Base-by-base conservation (phyloP, 1,284 basidiomycete genomes). In the Phylloporus sp. region DNA sequence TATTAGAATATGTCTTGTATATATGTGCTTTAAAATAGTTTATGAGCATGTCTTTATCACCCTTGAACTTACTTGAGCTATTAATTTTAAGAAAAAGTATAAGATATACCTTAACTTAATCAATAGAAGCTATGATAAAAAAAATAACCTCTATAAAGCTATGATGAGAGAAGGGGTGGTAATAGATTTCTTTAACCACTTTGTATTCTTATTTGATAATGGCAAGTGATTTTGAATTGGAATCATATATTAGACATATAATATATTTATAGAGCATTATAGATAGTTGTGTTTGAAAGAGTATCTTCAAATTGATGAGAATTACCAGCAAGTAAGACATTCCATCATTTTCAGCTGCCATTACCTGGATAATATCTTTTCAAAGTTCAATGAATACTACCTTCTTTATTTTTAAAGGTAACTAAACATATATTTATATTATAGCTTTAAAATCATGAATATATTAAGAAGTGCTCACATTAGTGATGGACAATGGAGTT, bases 211-310 rank as follows among this genome's bases (percentile, higher is more conserved):
- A 85, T 78, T 98, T 98, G 75, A 98, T 92, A 74, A 99, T 98
- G 5, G 96, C 97, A 64, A 99, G 85, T 50, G 89, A 89, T 74
- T 92, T 92, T 53, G 98, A 98, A 72, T 96, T 98, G 46, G 86
- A 83, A 76, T 99, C 97, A 67, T 96, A 94, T 0, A 99, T 97
- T 20, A 99, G 85, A 42, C 98, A 88, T 2, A 98, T 95, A 68
- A 99, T 99, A 73, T 99, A 99, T 76, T 99, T 98, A 72, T 96
- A 84, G 26, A 98, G 98, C 98, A 99, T 99, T 79, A 98, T 98
- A 11, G 98, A 98, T 10, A 99, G 80, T 77, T 99, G 98, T 68
- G 95, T 94, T 76, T 98, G 97, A 74, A 99, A 99, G 29, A 99
- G 88, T 29, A 95, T 97, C 80, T 98, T 99, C 65, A 98, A 84